Conservation (phyloP, 2,329 filamentous ascomycete genomes). For the Juglanconis sp. region DNA sequence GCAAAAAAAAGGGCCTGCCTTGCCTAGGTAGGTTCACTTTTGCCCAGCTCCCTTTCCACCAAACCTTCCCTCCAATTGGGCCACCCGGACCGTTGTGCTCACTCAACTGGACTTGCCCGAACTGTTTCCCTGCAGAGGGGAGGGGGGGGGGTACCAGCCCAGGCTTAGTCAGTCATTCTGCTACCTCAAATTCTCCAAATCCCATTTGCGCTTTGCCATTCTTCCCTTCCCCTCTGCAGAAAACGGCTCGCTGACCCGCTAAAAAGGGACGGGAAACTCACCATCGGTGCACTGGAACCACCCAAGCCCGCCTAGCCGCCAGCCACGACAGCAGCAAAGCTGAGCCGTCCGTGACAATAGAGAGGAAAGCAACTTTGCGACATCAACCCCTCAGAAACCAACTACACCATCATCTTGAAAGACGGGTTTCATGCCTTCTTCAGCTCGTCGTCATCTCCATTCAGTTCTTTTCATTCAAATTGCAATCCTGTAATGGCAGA, state of each 20-base stretch:
- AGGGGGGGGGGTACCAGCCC: too few relatives aligned
- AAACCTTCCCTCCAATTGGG: not conserved
- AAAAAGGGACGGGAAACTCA: not conserved
- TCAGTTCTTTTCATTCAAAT: conserved; percentile 28
- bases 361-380: not conserved
- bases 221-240: not conserved
- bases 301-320: not conserved
- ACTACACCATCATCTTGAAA: conserved; percentile 3
- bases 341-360: not conserved
- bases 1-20: too few relatives aligned
- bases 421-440: conserved; percentile 45
- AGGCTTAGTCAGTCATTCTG: not conserved
- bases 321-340: not conserved
- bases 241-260: conserved; percentile 8
- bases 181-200: not conserved
- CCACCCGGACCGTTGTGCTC: not conserved
- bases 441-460: conserved; percentile 35
- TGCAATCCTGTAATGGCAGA: conserved; percentile 49
- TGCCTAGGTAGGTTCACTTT: too few relatives aligned
- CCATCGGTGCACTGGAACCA: not conserved
- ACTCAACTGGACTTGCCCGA: too few relatives aligned
- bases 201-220: not conserved
- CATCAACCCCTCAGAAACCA: not conserved
- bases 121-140: too few relatives aligned
- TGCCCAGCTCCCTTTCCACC: too few relatives aligned